phyloP scores from a whole-genome alignment of 352 stramenopile species.

The Phytopythium boreale region DNA sequence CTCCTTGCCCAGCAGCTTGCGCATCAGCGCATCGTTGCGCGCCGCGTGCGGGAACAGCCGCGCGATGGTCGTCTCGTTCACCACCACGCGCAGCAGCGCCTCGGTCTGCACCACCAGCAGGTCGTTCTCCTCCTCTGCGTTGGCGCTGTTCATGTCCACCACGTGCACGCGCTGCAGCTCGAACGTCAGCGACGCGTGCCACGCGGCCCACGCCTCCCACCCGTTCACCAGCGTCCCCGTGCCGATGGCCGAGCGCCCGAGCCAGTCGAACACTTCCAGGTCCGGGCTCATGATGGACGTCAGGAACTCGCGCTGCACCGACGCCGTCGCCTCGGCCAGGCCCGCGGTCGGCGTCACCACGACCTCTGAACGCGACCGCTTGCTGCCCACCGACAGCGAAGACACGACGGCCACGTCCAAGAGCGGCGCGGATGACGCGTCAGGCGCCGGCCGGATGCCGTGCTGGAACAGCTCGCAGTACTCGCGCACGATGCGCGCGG shows the following conservation, averaged over 20 bases:
- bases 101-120: conserved; percentile 33
- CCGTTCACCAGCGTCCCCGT: conserved; percentile 30
- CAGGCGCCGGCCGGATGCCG: conserved; percentile 20
- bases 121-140: conserved; percentile 5
- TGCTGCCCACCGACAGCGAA: conserved; percentile 15
- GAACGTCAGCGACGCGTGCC: conserved; percentile 36
- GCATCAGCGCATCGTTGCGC: conserved; percentile 16
- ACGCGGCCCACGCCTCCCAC: conserved; percentile 36
- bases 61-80: conserved; percentile 36
- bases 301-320: conserved; percentile 37
- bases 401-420: neutral
- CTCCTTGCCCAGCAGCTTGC: conserved; percentile 29
- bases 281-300: conserved; percentile 36
- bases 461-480: conserved; percentile 55
- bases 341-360: too few species aligned
- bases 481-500: conserved; percentile 40
- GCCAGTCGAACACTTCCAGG: conserved; percentile 43
- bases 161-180: conserved; percentile 33
- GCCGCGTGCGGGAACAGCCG: conserved; percentile 39
- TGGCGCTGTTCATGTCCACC: conserved; percentile 19
- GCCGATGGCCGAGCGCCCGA: conserved; percentile 28
- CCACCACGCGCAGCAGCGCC: conserved; percentile 26
- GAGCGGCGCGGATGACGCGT: conserved; percentile 10
- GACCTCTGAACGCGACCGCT: conserved; percentile 1
- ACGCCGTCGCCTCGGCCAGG: conserved; percentile 16